phyloP scores from a whole-genome alignment of 2,329 filamentous ascomycete genomes.

The Metarhizium sp. region DNA sequence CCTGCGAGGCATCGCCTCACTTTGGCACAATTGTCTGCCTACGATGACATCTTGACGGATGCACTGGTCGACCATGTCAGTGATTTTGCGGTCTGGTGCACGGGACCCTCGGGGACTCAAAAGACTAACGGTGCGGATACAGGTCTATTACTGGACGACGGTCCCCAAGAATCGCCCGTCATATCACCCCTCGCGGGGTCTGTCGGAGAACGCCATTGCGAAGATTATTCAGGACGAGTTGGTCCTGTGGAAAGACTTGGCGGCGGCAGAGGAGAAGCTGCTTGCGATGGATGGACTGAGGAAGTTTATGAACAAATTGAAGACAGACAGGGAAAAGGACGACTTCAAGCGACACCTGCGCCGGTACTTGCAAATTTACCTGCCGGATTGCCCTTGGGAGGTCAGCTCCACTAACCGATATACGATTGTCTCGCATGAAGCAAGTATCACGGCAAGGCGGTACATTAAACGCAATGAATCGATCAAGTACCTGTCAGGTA shows the following conservation, averaged over 20 bases:
- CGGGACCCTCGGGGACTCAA: not conserved
- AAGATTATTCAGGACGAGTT: slow-evolving; percentile 56
- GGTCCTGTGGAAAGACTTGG: slow-evolving; percentile 63
- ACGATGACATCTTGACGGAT: slow-evolving; percentile 95
- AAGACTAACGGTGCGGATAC: slow-evolving; percentile 10
- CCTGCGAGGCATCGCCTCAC: slow-evolving; percentile 62
- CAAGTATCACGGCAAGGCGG: slow-evolving; percentile 72
- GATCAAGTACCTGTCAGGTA: slow-evolving; percentile 84
- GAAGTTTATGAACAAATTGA: slow-evolving; percentile 59
- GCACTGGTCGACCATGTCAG: slow-evolving; percentile 88
- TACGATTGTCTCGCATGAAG: slow-evolving; percentile 83
- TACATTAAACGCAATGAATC: slow-evolving; percentile 73
- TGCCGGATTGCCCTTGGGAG: slow-evolving; percentile 90
- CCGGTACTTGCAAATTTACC: slow-evolving; percentile 87
- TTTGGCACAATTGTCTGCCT: slow-evolving; percentile 76
- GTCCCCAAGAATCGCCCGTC: slow-evolving; percentile 90
- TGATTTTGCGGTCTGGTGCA: slow-evolving; percentile 11
- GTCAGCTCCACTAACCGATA: slow-evolving; percentile 89
- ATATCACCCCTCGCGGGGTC: slow-evolving; percentile 74
- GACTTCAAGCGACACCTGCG: slow-evolving; percentile 80
- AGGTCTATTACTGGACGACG: slow-evolving; percentile 94
- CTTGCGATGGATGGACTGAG: slow-evolving; percentile 64
- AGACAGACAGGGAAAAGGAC: slow-evolving; percentile 69
- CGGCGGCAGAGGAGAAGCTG: slow-evolving; percentile 61
- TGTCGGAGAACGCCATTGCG: slow-evolving; percentile 55